phyloP scores from a whole-genome alignment of 2,329 filamentous ascomycete genomes.

The Chrysosporium queenslandicum region DNA sequence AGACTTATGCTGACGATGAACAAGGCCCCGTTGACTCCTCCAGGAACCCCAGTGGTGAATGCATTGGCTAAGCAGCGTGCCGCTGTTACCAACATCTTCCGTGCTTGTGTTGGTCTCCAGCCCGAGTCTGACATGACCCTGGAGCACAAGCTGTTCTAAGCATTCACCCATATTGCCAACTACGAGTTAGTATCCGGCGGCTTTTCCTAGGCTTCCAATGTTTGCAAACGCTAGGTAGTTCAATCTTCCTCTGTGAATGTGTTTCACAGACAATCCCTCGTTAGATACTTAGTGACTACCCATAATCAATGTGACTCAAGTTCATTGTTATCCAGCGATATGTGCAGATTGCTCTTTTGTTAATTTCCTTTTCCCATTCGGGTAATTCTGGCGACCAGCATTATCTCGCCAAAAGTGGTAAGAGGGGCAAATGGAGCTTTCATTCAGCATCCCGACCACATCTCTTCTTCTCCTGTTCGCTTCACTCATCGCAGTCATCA shows the following conservation, averaged over 20 bases:
- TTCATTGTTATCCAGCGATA: background rate
- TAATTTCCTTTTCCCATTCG: background rate
- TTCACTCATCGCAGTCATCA: too few species aligned
- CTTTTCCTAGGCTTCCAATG: background rate
- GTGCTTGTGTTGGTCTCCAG: slow-evolving; percentile 89
- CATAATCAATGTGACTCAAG: background rate
- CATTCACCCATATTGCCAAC: background rate
- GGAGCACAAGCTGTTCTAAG: slow-evolving; percentile 90
- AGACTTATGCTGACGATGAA: slow-evolving; percentile 2
- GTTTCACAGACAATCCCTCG: slow-evolving; percentile 1
- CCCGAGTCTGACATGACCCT: slow-evolving; percentile 98
- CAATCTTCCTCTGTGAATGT: slow-evolving; percentile 1
- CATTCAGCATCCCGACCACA: background rate
- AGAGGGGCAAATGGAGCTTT: background rate
- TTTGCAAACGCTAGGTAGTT: background rate
- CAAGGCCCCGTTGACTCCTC: slow-evolving; percentile 81
- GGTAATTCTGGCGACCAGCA: background rate
- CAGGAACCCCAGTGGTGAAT: slow-evolving; percentile 92
- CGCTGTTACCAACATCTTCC: slow-evolving; percentile 95
- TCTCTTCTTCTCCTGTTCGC: background rate
- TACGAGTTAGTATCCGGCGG: background rate
- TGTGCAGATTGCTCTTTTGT: background rate
- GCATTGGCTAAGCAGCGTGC: slow-evolving; percentile 90
- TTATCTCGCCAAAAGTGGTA: background rate
- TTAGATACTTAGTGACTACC: slow-evolving; percentile 5